Conservation (phyloP, 164 flowering plant species). For the Litsea cubeba region DNA sequence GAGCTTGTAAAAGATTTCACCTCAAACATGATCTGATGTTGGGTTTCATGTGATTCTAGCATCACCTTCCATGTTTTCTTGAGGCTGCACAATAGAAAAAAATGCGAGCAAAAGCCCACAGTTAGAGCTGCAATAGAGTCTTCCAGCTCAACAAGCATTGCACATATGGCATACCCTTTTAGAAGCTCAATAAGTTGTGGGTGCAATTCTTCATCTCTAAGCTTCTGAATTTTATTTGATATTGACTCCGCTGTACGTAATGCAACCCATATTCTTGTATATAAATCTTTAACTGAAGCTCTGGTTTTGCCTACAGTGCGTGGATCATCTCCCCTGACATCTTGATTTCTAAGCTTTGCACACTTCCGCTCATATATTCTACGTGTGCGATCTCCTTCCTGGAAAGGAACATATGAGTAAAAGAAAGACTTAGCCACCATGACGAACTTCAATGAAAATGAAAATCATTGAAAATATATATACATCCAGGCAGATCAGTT, state of each 20-base stretch:
- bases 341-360: constrained; percentile 55
- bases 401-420: not conserved
- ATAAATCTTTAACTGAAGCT: constrained; percentile 75
- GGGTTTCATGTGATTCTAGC: constrained; percentile 87
- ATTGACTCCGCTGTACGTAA: constrained; percentile 81
- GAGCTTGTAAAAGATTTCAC: constrained; percentile 65
- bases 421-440: not conserved
- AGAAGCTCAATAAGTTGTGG: constrained; percentile 82
- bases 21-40: constrained; percentile 65
- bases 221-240: constrained; percentile 65
- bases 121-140: not conserved
- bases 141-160: not conserved
- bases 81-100: constrained; percentile 45
- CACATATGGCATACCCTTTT: constrained; percentile 51
- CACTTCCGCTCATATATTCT: constrained; percentile 71
- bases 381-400: constrained; percentile 79
- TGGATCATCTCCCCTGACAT: constrained; percentile 58
- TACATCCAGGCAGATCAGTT: too few species aligned
- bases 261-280: constrained; percentile 76
- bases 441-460: not conserved
- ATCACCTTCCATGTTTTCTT: constrained; percentile 62
- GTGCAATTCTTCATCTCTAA: constrained; percentile 83
- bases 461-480: too few species aligned
- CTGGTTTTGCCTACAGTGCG: constrained; percentile 62
- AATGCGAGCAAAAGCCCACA: not conserved